A percentile compares a stretch with the other conserved stretches of the same genome.
phyloP scores from a whole-genome alignment of 2,329 filamentous ascomycete genomes.

The Pyrenophora seminiperda region DNA sequence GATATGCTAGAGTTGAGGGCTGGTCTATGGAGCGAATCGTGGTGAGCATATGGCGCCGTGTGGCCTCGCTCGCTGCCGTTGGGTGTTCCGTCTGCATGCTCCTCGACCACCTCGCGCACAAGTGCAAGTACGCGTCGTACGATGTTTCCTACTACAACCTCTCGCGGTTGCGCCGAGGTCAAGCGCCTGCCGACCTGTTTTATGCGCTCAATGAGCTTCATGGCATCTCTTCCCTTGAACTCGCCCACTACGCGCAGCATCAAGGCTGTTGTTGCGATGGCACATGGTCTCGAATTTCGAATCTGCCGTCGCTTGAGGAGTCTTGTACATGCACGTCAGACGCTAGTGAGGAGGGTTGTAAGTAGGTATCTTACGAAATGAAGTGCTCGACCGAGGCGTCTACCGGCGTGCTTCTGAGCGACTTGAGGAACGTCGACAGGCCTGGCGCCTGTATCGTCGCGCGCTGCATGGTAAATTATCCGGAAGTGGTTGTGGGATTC shows the following conservation, averaged over 20 bases:
- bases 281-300: constrained; percentile 82
- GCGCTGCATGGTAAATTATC: constrained; percentile 31
- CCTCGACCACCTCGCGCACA: constrained; percentile 87
- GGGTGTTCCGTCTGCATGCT: constrained; percentile 70
- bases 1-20: constrained; percentile 51
- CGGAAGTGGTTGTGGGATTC: neutral
- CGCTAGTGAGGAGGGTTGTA: neutral
- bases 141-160: constrained; percentile 93
- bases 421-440: constrained; percentile 77
- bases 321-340: constrained; percentile 51
- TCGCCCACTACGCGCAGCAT: constrained; percentile 84
- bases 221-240: constrained; percentile 77
- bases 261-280: constrained; percentile 87
- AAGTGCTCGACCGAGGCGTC: constrained; percentile 84
- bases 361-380: constrained; percentile 67
- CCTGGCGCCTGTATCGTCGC: constrained; percentile 64
- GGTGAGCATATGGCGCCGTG: constrained; percentile 49
- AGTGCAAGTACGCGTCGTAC: constrained; percentile 87
- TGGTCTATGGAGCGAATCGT: constrained; percentile 47
- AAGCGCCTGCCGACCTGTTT: constrained; percentile 78
- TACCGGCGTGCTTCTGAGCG: constrained; percentile 69
- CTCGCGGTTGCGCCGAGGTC: constrained; percentile 81
- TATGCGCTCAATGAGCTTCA: constrained; percentile 78
- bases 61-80: constrained; percentile 63
- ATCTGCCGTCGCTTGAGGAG: constrained; percentile 92